Evolutionary conservation across 2,329 filamentous ascomycete genomes (phyloP).

Genomic region (Metarhizium rileyi): DNA sequence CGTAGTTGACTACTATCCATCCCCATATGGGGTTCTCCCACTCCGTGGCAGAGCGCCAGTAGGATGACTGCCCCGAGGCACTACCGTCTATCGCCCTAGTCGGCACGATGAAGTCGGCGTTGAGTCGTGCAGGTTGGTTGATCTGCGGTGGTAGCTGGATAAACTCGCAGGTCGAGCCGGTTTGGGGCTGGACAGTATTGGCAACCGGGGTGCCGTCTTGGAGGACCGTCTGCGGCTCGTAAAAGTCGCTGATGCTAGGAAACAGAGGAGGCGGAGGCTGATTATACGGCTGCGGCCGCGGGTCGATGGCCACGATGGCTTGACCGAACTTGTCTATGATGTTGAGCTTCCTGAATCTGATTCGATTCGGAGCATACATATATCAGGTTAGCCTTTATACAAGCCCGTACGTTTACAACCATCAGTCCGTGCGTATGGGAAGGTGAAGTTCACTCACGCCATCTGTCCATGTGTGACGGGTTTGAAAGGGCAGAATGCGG

Average conservation of each 20-base stretch:
- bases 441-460: slow-evolving; percentile 10
- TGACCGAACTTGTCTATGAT: slow-evolving; percentile 42
- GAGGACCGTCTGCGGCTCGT: slow-evolving; percentile 17
- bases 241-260: slow-evolving; percentile 26
- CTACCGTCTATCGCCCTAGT: not conserved
- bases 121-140: slow-evolving; percentile 28
- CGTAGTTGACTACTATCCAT: slow-evolving; percentile 32
- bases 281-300: slow-evolving; percentile 2
- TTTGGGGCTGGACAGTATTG: slow-evolving; percentile 15
- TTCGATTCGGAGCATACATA: not conserved
- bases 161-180: slow-evolving; percentile 19
- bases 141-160: slow-evolving; percentile 31
- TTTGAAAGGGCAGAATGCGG: slow-evolving; percentile 27
- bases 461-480: slow-evolving; percentile 29
- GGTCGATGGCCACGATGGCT: slow-evolving; percentile 22
- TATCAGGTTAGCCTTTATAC: not conserved
- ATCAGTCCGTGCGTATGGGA: not conserved
- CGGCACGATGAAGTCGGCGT: slow-evolving; percentile 22
- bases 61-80: not conserved
- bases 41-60: slow-evolving; percentile 15
- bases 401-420: not conserved
- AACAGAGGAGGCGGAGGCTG: slow-evolving; percentile 14
- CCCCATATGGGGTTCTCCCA: slow-evolving; percentile 33
- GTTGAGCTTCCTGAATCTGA: slow-evolving; percentile 32
- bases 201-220: slow-evolving; percentile 8